Evolutionary conservation across 139 green algal genomes (phyloP), one percentile per base, ranked within the genome.

Genomic region (Coelastrella sp.): DNA sequence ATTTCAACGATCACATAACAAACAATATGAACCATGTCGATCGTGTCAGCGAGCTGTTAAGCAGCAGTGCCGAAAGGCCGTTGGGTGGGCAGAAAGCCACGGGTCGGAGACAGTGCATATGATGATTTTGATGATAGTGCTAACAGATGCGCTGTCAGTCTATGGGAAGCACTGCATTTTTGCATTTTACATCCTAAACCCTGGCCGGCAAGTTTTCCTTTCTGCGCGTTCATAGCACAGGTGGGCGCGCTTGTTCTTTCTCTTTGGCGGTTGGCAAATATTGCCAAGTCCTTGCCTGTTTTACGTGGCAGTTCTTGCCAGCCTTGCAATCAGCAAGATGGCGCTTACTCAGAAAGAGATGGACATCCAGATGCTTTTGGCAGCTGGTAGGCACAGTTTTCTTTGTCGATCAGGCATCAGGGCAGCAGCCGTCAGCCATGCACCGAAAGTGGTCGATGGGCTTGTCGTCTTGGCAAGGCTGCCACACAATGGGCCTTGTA

Each of bases 301-400:
- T 57, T 25, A 70, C 57, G 68, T 87, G 60, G 60, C 82, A 87
- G 82, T 75, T 75, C n/a, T 68, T 74, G 82, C 76, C 76, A 82
- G 76, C 76, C 49, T 82, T 60, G 35, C 35, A 86, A 65, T 10
- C 65, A 84, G 89, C 80, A 95, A 87, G 88, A 97, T 97, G 95
- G 95, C 95, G 78, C 92, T 98, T 85, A 96, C 93, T 80, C 95
- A 98, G 93, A 97, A 96, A 91, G 95, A 96, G 86, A 66, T 90
- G 75, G 96, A 98, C 88, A 96, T 99, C 72, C 95, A 98, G 93
- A 97, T 99, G 94, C 97, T 99, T 95, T 93, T 99, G 76, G 97
- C 97, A 76, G 97, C 97, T 58, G 91, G 95, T 86, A 96, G 93
- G 91, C 98, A 99, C 81, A 93, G 98, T 63, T 96, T 96, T 78